Evolutionary conservation across 352 stramenopile species (phyloP).

Genomic region (Hyaloperonospora arabidopsidis): DNA sequence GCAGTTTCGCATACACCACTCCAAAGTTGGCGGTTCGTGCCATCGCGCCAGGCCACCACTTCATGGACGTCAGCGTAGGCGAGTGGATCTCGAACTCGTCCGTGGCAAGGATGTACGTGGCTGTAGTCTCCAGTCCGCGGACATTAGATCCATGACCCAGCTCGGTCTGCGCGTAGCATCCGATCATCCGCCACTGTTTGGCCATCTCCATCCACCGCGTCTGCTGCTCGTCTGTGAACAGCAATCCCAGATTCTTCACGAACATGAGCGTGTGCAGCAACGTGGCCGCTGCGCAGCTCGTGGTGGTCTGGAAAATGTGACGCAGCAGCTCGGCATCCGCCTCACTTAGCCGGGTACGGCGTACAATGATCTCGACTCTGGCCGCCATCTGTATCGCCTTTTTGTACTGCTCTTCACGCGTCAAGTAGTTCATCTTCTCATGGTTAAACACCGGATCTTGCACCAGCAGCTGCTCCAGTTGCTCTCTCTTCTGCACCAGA

Average conservation of each 20-base stretch:
- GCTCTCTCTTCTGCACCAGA: conserved; percentile 46
- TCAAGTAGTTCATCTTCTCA: conserved; percentile 58
- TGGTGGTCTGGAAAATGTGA: conserved; percentile 44
- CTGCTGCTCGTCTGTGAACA: conserved; percentile 69
- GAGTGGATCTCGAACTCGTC: conserved; percentile 93
- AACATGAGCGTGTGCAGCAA: conserved; percentile 72
- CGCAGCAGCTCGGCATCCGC: conserved; percentile 56
- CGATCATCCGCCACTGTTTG: conserved; percentile 64
- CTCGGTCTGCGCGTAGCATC: conserved; percentile 86
- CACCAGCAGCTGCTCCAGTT: conserved; percentile 50
- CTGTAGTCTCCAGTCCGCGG: conserved; percentile 90
- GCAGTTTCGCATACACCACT: conserved; percentile 80
- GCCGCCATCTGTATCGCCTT: conserved; percentile 49
- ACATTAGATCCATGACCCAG: conserved; percentile 86
- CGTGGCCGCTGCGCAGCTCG: conserved; percentile 45
- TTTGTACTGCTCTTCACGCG: conserved; percentile 56
- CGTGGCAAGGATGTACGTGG: conserved; percentile 84
- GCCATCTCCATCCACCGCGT: conserved; percentile 58
- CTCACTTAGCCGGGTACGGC: conserved; percentile 39
- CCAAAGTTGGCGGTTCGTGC: conserved; percentile 91
- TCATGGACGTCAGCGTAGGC: conserved; percentile 90
- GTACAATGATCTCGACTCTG: conserved; percentile 47
- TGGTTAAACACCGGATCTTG: conserved; percentile 48
- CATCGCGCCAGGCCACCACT: conserved; percentile 94
- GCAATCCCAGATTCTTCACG: conserved; percentile 50